Percentiles rank a stretch among this genome's conserved stretches.
These are phyloP conservation scores for Aspergillus fructus DNA, from an alignment of 2,329 filamentous ascomycete species.

Conservation along the genomic window DNA sequence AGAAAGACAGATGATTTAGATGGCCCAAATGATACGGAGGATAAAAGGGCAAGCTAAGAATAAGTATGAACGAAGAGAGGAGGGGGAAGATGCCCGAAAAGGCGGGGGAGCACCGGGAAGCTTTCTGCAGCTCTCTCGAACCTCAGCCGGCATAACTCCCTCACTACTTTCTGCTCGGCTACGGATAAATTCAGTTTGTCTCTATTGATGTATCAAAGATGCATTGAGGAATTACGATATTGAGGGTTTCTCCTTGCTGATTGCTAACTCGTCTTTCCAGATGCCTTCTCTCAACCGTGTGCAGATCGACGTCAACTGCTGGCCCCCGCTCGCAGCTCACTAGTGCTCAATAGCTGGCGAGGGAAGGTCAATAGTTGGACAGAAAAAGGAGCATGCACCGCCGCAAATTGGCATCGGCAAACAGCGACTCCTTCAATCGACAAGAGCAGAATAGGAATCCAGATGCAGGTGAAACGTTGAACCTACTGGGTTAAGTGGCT, in stretches of 20 bases:
- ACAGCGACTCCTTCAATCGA: not conserved
- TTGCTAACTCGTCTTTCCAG: not conserved
- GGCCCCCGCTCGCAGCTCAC: constrained; percentile 6
- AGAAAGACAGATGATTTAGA: constrained; percentile 10
- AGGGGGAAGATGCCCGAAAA: constrained; percentile 5
- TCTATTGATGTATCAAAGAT: too few species aligned
- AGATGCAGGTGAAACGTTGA: constrained; percentile 6
- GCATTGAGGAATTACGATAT: not conserved
- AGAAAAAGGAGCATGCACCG: not conserved
- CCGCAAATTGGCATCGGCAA: not conserved
- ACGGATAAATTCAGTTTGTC: not conserved
- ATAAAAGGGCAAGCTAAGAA: constrained; percentile 13
- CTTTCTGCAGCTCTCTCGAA: constrained; percentile 1
- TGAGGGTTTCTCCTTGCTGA: not conserved
- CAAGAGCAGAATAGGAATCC: constrained; percentile 2
- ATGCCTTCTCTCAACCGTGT: not conserved
- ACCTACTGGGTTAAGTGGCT: not conserved
- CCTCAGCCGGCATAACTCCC: too few species aligned
- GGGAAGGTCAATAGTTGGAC: not conserved
- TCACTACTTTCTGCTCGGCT: too few species aligned
- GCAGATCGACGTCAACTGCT: constrained; percentile 20
- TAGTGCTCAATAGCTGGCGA: constrained; percentile 21
- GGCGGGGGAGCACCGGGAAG: constrained; percentile 11
- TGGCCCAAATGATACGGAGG: not conserved
- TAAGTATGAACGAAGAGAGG: not conserved